phyloP scores from a whole-genome alignment of 305 asterid genomes.

The Rubia balearica region DNA sequence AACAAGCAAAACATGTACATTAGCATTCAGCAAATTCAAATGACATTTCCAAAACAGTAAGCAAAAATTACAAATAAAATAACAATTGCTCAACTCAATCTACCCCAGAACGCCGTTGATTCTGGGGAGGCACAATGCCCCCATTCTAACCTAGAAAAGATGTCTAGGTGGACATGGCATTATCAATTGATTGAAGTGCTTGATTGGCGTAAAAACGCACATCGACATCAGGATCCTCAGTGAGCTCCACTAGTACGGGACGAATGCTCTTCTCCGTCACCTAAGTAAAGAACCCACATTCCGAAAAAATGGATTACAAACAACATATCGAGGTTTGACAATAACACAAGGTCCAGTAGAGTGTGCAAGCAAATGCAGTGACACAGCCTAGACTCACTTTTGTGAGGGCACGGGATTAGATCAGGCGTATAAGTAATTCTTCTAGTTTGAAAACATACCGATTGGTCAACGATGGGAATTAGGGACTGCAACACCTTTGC shows the following conservation, averaged over 20 bases:
- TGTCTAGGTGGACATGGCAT: slow-evolving; percentile 52
- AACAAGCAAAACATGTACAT: slow-evolving; percentile 7
- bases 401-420: background rate
- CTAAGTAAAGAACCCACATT: slow-evolving; percentile 21
- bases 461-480: slow-evolving; percentile 58
- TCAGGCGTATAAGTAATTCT: too few species aligned
- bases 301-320: background rate
- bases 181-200: slow-evolving; percentile 58
- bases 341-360: background rate
- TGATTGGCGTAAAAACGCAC: slow-evolving; percentile 68
- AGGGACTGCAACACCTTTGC: slow-evolving; percentile 82
- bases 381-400: background rate
- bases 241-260: slow-evolving; percentile 61
- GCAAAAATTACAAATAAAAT: slow-evolving; percentile 1
- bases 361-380: background rate
- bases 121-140: background rate
- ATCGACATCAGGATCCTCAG: slow-evolving; percentile 84
- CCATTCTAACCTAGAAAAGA: background rate
- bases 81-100: background rate
- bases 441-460: slow-evolving; percentile 32
- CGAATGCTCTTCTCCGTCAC: slow-evolving; percentile 58
- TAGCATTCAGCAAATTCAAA: slow-evolving; percentile 1
- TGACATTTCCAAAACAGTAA: slow-evolving; percentile 5
- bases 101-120: too few species aligned
- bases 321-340: background rate